These are phyloP conservation scores for Penicillium alfredii DNA, from an alignment of 495 filamentous ascomycete species.

Conservation along the genomic window DNA sequence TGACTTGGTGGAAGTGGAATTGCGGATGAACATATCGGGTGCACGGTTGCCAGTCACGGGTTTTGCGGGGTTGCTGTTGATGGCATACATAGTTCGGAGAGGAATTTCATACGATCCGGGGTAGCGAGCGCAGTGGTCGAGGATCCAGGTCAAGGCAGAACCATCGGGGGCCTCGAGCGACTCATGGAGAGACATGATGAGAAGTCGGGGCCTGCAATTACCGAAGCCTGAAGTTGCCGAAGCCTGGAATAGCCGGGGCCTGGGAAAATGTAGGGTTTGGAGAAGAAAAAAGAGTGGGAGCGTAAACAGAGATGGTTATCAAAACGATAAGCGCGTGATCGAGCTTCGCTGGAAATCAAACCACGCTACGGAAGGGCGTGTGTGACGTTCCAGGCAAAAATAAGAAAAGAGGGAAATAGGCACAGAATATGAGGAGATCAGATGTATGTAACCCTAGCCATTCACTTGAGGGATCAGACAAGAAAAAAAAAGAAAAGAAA, in stretches of 20 bases:
- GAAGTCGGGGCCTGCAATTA: not conserved
- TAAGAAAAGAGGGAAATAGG: not conserved
- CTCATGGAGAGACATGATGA: slow-evolving; percentile 22
- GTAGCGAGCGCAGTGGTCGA: slow-evolving; percentile 64
- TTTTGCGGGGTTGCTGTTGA: slow-evolving; percentile 57
- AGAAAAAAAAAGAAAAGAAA: slow-evolving; percentile 4
- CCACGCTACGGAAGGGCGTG: slow-evolving; percentile 4
- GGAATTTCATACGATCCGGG: slow-evolving; percentile 66
- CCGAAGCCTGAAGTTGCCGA: too few species aligned
- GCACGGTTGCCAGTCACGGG: slow-evolving; percentile 27
- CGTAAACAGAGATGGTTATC: too few species aligned
- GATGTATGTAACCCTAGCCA: slow-evolving; percentile 5
- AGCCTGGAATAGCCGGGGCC: too few species aligned
- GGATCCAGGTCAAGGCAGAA: slow-evolving; percentile 50
- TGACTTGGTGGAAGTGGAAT: slow-evolving; percentile 29
- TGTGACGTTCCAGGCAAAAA: slow-evolving; percentile 1
- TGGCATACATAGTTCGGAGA: slow-evolving; percentile 65
- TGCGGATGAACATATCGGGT: slow-evolving; percentile 26
- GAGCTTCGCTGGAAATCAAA: slow-evolving; percentile 9
- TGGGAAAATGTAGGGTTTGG: not conserved
- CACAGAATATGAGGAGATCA: slow-evolving; percentile 3
- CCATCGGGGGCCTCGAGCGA: slow-evolving; percentile 33
- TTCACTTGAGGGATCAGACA: slow-evolving; percentile 3
- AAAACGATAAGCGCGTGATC: slow-evolving; percentile 5
- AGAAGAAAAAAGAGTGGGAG: slow-evolving; percentile 2